Percentiles rank a stretch among this genome's conserved stretches.
Evolutionary conservation across 345 rosid species (phyloP).

Genomic region (Jatropha curcas): DNA sequence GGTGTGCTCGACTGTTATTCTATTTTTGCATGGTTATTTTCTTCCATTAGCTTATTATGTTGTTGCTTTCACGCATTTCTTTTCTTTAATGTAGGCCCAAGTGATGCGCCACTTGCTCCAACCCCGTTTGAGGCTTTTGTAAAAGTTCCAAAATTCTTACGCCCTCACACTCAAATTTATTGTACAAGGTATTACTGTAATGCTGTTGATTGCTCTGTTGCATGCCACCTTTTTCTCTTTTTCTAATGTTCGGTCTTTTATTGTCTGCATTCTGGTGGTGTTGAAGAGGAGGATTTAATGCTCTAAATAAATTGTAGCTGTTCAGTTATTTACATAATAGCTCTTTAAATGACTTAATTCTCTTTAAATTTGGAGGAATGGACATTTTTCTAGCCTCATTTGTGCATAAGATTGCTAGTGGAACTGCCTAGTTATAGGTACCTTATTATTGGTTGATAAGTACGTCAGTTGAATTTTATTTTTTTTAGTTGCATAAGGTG

Average conservation of each 20-base stretch:
- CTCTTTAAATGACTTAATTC: not conserved
- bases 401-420: not conserved
- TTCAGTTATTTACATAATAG: not conserved
- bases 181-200: constrained; percentile 79
- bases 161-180: constrained; percentile 90
- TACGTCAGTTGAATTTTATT: not conserved
- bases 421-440: not conserved
- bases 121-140: constrained; percentile 87
- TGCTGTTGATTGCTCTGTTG: not conserved
- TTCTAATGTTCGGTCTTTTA: not conserved
- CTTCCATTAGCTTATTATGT: constrained; percentile 6
- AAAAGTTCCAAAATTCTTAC: constrained; percentile 89
- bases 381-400: not conserved
- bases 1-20: not conserved
- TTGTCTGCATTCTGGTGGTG: not conserved
- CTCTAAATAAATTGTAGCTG: not conserved
- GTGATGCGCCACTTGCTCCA: constrained; percentile 90
- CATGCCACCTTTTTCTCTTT: not conserved
- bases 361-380: no score
- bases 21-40: constrained; percentile 1
- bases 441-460: not conserved
- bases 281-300: not conserved
- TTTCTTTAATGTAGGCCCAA: constrained; percentile 58
- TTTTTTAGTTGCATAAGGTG: not conserved
- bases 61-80: constrained; percentile 15